Evolutionary conservation across 2,329 filamentous ascomycete species (phyloP), one percentile per base, ranked within the genome.

Genomic region (Aspergillus alliaceus): DNA sequence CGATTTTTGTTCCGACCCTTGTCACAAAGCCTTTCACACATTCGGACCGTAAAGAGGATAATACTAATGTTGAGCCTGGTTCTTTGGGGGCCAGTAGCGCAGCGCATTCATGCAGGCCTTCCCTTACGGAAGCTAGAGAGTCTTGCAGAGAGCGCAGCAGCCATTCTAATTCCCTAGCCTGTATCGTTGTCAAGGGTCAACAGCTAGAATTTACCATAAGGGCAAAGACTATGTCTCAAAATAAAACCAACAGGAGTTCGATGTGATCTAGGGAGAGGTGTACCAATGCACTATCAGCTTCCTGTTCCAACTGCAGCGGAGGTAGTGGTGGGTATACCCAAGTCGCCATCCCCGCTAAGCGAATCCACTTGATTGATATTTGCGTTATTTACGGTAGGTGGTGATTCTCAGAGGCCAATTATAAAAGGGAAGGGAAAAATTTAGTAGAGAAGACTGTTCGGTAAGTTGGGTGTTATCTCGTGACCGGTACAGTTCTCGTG

Each of bases 11-110:
- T 37, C 95, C 95, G 34, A 96, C 86, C 53, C 95, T 86, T 1
- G 93, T 98, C 59, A 98, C 86, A 66, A 91, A 90, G 18, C 95
- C 95, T 75, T 99, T 99, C 61, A 98, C 87, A 64, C 85, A 86
- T 78, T 99, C 95, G 54, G 91, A 93, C 55, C 93, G 86, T 55
- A 89, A 84, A 14, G 93, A 96, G 60, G 90, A 95, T 64, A 99
- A 83, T 29, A 95, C 93, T 27, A 99, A 85, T 1, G 93, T 99
- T 66, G 88, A 93, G 8, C 92, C 92, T 1, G 89, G 87, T 69
- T 96, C 91, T 61, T 88, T 84, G 1, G 93, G 92, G 7, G 91
- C 89, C 29, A 99, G 86, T 24, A 98, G 84, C 18, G 89, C 86
- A 65, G 92, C 91, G 77, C 93, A 97, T 76, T 97, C 92, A 72